Percentiles rank a stretch among this genome's conserved stretches.
phyloP scores from a whole-genome alignment of 768 basidiomycete species.

The Leucocoprinus birnbaumii region DNA sequence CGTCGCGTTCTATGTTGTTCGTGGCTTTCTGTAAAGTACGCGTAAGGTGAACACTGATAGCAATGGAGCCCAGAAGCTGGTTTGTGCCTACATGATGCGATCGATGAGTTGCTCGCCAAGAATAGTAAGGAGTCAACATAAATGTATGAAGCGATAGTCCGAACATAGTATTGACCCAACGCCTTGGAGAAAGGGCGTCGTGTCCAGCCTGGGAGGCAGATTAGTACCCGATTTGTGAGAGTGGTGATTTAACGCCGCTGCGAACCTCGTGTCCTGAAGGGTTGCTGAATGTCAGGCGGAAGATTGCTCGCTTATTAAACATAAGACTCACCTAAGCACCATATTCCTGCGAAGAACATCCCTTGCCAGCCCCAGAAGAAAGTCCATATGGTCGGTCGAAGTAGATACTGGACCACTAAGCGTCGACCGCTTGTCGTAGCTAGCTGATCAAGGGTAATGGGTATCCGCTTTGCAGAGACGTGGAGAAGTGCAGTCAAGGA shows the following conservation, averaged over 20 bases:
- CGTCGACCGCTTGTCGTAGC: slow-evolving; percentile 1
- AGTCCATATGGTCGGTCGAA: slow-evolving; percentile 32
- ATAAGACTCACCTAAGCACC: slow-evolving; percentile 36
- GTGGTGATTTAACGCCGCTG: not conserved
- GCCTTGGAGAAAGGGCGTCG: slow-evolving; percentile 39
- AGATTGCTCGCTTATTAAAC: not conserved
- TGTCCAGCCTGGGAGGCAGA: slow-evolving; percentile 40
- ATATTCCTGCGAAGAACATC: slow-evolving; percentile 38
- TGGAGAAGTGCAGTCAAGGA: slow-evolving; percentile 35
- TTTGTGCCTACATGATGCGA: slow-evolving; percentile 54
- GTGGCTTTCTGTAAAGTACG: slow-evolving; percentile 35
- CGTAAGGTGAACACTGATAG: not conserved
- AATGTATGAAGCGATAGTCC: slow-evolving; percentile 43
- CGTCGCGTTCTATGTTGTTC: slow-evolving; percentile 63
- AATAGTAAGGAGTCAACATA: slow-evolving; percentile 55
- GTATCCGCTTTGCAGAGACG: slow-evolving; percentile 34
- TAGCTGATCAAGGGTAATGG: slow-evolving; percentile 8
- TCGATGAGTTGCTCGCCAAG: slow-evolving; percentile 68
- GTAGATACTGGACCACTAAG: not conserved
- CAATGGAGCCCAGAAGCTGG: not conserved
- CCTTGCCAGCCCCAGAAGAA: slow-evolving; percentile 53
- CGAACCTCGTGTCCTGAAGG: slow-evolving; percentile 40
- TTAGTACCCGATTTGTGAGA: not conserved
- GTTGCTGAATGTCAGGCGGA: not conserved
- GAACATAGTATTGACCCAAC: slow-evolving; percentile 32